Evolutionary conservation across 208 protist genomes (phyloP), one percentile per base, ranked within the genome.

Genomic region (Leishmania aethiopica): DNA sequence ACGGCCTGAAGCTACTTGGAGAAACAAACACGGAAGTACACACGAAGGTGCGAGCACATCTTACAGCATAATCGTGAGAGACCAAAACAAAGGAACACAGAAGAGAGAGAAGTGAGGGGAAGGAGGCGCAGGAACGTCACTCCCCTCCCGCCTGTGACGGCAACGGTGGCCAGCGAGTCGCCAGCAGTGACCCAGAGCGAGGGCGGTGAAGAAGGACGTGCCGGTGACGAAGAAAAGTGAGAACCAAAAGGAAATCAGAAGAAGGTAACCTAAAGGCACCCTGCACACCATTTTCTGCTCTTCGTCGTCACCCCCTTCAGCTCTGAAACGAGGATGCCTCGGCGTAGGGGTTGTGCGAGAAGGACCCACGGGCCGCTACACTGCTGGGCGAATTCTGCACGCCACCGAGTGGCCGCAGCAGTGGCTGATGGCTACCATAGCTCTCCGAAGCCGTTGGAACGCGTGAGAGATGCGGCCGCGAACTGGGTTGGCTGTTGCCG

Each of bases 281-380:
- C 35, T 25, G 17, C n/a, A 42, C 51, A 3, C 2, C 22, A 32
- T 32, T 28, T 57, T 35, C 3, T 37, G 13, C 17, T 40, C 15
- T 28, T 17, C 35, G 7, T 3, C 6, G 8, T 5, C 49, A 13
- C 2, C 49, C 49, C 15, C 28, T 47, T 81, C 66, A 75, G 66
- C 67, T 84, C 62, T 93, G 86, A 11, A 90, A 81, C 10, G 91
- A 93, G 40, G 84, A 87, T 5, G 91, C 85, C 53, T 90, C 93
- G n/a, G 86, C 89, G 85, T 96, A 96, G 3, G 93, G 93, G 77
- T 96, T 96, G 78, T 96, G 90, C 22, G 77, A 83, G 75, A 91
- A 93, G 32, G 87, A 92, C 25, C 83, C 81, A 17, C 82, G 81
- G 15, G 81, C 51, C 64, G 62, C n/a, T 64, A 82, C 71, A 72